Evolutionary conservation across 768 basidiomycete genomes (phyloP).

Genomic region (Saitozyma sp.): DNA sequence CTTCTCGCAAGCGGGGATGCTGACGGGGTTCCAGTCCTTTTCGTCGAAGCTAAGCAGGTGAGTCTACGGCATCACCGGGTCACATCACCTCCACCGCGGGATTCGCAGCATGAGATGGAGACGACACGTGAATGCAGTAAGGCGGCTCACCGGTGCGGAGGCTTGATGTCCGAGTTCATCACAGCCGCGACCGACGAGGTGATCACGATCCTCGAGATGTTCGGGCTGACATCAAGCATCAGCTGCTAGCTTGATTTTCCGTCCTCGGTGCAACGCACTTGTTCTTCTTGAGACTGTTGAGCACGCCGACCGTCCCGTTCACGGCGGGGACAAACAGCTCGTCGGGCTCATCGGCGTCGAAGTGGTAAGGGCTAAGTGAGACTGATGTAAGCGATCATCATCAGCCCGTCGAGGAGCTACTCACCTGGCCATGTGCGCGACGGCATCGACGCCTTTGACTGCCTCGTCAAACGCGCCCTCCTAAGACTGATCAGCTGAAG

Average conservation of each 20-base stretch:
- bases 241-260: too few relatives aligned
- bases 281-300: slow-evolving; percentile 63
- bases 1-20: slow-evolving; percentile 15
- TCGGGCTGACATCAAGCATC: slow-evolving; percentile 41
- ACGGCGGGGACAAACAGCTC: slow-evolving; percentile 71
- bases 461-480: slow-evolving; percentile 73
- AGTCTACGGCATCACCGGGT: too few relatives aligned
- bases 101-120: too few relatives aligned
- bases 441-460: slow-evolving; percentile 71
- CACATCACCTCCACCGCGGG: too few relatives aligned
- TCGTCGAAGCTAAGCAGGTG: slow-evolving; percentile 28
- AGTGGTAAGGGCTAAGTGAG: slow-evolving; percentile 6
- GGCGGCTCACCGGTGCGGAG: too few relatives aligned
- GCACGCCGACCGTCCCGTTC: slow-evolving; percentile 65
- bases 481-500: too few relatives aligned
- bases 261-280: too few relatives aligned
- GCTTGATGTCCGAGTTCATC: background rate
- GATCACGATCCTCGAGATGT: slow-evolving; percentile 68
- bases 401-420: too few relatives aligned
- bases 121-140: too few relatives aligned
- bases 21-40: slow-evolving; percentile 38
- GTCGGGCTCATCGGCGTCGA: slow-evolving; percentile 35
- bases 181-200: slow-evolving; percentile 57
- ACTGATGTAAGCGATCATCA: too few relatives aligned
- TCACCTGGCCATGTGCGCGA: slow-evolving; percentile 53